Base-by-base conservation (phyloP, 257 asterid species). In the Nicotiana otophora region DNA sequence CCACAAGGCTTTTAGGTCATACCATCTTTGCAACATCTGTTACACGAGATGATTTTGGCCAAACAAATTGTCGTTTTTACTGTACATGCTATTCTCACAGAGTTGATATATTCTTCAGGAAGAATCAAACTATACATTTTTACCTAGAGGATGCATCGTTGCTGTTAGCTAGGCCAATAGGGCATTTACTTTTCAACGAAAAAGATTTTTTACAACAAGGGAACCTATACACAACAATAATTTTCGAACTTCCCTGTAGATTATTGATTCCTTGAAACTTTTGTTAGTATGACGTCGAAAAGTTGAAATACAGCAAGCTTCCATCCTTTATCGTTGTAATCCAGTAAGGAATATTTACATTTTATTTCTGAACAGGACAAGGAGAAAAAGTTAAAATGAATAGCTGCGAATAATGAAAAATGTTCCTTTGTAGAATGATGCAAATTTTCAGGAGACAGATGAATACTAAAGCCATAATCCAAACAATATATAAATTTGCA, bases 271-370 rank as follows among this genome's bases (percentile, higher is more conserved):
- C 78, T 64, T 15, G 61, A 16, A 61, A 42, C 53, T 64, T 63
- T 75, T 48, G 80, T 51, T 26, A 75, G 60, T 28, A 19, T 51
- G 80, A 14, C 17, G 63, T 28, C 26, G 57, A 39, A 19, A 69
- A 69, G 77, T 69, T 39, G 80, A 75, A 28, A 75, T 46, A 51
- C 26, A 75, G 63, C 17, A 1, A 75, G 80, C 80, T 51, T 20
- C 46, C 80, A 51, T 75, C 80, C 33, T 23, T 61, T 9, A 23
- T 23, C 67, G 33, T 58, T 23, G 64, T 2, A 20, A 51, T 26
- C 80, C 80, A 75, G 46, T 9, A 51, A 26, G 46, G 63, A 75
- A 51, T 75, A 75, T 75, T 75, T 51, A 75, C 80, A 75, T 51
- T 51, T 51, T 26, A 51, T 51, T 75, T 75, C 80, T 75, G 80